phyloP scores from a whole-genome alignment of 345 rosid genomes.

The Gossypium stocksii region DNA sequence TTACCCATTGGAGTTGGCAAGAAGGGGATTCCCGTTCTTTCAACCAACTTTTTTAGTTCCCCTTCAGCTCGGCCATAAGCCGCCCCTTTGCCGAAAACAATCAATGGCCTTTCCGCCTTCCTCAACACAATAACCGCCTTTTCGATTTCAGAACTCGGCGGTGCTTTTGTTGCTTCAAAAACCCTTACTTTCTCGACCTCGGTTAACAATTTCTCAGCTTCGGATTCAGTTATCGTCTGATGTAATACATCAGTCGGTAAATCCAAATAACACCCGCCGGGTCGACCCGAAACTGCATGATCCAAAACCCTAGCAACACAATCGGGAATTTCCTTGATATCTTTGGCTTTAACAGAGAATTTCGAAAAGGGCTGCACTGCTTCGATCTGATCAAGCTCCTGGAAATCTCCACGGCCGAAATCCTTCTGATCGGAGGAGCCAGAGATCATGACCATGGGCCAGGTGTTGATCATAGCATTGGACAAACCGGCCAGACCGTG shows the following conservation, averaged over 20 bases:
- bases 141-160: slow-evolving; percentile 48
- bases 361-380: slow-evolving; percentile 81
- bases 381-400: slow-evolving; percentile 89
- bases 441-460: slow-evolving; percentile 94
- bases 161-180: slow-evolving; percentile 15
- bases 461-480: slow-evolving; percentile 80
- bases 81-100: slow-evolving; percentile 93
- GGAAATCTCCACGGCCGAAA: slow-evolving; percentile 82
- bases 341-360: slow-evolving; percentile 56
- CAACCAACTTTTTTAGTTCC: slow-evolving; percentile 67
- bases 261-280: slow-evolving; percentile 92
- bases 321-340: slow-evolving; percentile 59
- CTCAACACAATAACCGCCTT: slow-evolving; percentile 57
- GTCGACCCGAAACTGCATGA: slow-evolving; percentile 61
- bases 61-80: slow-evolving; percentile 77
- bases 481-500: slow-evolving; percentile 94
- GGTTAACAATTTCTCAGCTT: slow-evolving; percentile 49
- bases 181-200: slow-evolving; percentile 23
- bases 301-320: slow-evolving; percentile 73
- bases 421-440: slow-evolving; percentile 89
- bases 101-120: slow-evolving; percentile 77
- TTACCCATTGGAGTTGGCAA: slow-evolving; percentile 98
- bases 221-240: slow-evolving; percentile 64
- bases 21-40: slow-evolving; percentile 76
- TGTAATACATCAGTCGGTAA: slow-evolving; percentile 82